Base-by-base conservation (phyloP, 257 asterid genomes). In the Scutellaria barbata region DNA sequence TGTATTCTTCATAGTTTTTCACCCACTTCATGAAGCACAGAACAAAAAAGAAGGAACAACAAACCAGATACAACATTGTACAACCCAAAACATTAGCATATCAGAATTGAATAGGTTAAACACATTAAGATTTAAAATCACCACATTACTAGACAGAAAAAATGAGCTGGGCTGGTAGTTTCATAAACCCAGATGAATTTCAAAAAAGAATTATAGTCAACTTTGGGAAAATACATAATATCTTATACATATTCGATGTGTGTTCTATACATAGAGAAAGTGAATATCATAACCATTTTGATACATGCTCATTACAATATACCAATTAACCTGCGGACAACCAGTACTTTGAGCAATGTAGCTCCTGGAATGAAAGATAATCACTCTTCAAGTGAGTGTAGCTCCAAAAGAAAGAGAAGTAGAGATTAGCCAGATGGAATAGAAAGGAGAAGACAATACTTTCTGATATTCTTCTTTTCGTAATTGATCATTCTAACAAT, bases 1-100 rank as follows among this genome's bases (percentile, higher is more conserved):
- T 20, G 3, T 10, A n/a, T 53, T 37, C 45, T 55, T 33, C 8
- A 41, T 55, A 76, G 53, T 12, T 39, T 66, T 75, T 47, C 63
- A 16, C 48, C 65, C 43, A 66, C 43, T 61, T 68, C 66, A 58
- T 20, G 16, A 65, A 66, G 68, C 62, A 71, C 66, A 51, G 45
- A 57, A 16, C 54, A 8, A 14, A 16, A n/a, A 3, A 10, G 13
- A 72, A 37, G 62, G 51, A 39, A 13, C 18, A 14, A 41, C 13
- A 72, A 5, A 14, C 40, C 16, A 22, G 10, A 12, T 37, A 54
- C 55, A 74, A 46, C 50, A 70, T 12, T n/a, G 20, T 14, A 43
- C 51, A 14, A 18, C 70, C 68, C 46, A 55, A 59, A 52, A 11
- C 63, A 61, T 25, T 61, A 20, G 61, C 39, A 42, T 35, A 45